A percentile compares a stretch with the other conserved stretches of the same genome.
These are phyloP conservation scores for Ophiocordyceps camponoti-leonardi DNA, from an alignment of 2,329 filamentous ascomycete species.

Conservation along the genomic window DNA sequence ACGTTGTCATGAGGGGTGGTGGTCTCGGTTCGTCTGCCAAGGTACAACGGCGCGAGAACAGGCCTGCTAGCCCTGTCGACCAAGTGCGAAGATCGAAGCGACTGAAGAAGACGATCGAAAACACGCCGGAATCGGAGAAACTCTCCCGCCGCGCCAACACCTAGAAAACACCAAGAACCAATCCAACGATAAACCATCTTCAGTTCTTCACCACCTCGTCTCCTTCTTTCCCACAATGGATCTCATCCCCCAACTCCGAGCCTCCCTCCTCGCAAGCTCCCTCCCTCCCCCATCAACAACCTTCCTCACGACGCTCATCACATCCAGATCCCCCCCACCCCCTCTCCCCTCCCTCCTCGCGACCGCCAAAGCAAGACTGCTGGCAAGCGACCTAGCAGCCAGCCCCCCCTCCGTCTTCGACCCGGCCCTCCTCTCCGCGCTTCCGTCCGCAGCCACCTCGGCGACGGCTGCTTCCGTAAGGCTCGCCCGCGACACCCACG, in stretches of 20 bases:
- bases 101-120: background rate
- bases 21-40: background rate
- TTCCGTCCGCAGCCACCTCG: background rate
- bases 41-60: background rate
- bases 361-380: conserved; percentile 64
- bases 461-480: conserved; percentile 1
- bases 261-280: conserved; percentile 32
- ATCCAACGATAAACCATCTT: background rate
- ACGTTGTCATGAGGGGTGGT: conserved; percentile 39
- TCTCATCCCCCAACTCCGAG: conserved; percentile 11
- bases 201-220: too few relatives aligned
- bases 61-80: background rate
- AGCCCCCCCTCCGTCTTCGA: conserved; percentile 9
- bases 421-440: background rate
- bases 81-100: background rate
- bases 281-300: conserved; percentile 31
- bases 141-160: background rate
- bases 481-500: conserved; percentile 45
- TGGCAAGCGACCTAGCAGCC: conserved; percentile 57
- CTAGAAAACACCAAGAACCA: background rate
- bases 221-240: conserved; percentile 5
- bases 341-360: conserved; percentile 59
- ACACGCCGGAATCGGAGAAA: background rate
- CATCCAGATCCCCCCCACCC: conserved; percentile 34
- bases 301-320: conserved; percentile 49